These are phyloP conservation scores for Trametes cinnabarina DNA, from an alignment of 768 basidiomycete genomes.

Conservation along the genomic window DNA sequence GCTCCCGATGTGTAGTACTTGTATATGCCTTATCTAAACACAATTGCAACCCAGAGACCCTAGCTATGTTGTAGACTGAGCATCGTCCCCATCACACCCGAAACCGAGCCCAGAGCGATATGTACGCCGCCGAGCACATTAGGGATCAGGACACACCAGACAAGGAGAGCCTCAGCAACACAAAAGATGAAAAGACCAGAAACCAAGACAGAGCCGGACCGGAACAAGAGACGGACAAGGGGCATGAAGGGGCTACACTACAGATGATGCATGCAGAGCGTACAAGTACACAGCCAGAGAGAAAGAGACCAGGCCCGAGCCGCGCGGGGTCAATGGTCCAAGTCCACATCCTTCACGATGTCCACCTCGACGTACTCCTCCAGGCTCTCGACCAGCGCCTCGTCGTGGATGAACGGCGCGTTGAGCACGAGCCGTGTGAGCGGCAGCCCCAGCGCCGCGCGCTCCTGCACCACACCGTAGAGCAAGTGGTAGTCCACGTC, in stretches of 20 bases:
- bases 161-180: background rate
- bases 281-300: background rate
- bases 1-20: slow-evolving; percentile 1
- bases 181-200: background rate
- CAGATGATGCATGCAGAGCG: background rate
- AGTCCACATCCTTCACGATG: slow-evolving; percentile 20
- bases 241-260: slow-evolving; percentile 1
- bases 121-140: no score
- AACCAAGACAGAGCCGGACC: background rate
- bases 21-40: background rate
- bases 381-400: slow-evolving; percentile 9
- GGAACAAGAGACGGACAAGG: no score
- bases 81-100: no score
- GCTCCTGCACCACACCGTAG: slow-evolving; percentile 19
- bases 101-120: no score
- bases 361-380: slow-evolving; percentile 23
- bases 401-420: slow-evolving; percentile 21
- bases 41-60: background rate
- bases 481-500: slow-evolving; percentile 23
- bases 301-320: no score
- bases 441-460: slow-evolving; percentile 18
- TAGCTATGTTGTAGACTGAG: background rate
- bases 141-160: no score
- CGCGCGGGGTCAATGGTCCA: slow-evolving; percentile 16
- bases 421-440: slow-evolving; percentile 22